Conservation (phyloP, 805 yeast species). For the Nakazawaea holstii region DNA sequence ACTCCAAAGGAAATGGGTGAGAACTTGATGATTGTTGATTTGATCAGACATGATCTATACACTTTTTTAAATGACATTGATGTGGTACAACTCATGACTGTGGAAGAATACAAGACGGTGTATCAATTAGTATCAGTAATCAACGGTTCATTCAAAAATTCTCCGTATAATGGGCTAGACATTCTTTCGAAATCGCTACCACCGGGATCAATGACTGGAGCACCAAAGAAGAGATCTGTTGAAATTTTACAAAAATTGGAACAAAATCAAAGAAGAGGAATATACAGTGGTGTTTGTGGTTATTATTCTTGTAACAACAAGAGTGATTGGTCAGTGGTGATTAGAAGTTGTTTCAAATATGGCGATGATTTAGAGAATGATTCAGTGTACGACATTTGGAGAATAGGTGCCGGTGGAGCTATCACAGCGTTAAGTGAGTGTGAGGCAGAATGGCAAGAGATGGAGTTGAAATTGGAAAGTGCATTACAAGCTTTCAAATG, state of each 20-base stretch:
- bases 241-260: constrained; percentile 68
- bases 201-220: constrained; percentile 99
- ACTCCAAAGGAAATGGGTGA: constrained; percentile 95
- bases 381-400: constrained; percentile 45
- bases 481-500: constrained; percentile 65
- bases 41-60: constrained; percentile 87
- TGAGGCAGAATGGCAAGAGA: constrained; percentile 90
- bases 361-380: constrained; percentile 33
- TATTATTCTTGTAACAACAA: constrained; percentile 86
- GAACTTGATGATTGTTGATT: constrained; percentile 93
- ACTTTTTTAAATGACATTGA: constrained; percentile 58
- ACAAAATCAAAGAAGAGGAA: constrained; percentile 58
- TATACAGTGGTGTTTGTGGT: constrained; percentile 93
- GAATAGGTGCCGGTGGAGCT: constrained; percentile 98
- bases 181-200: constrained; percentile 76
- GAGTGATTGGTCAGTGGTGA: constrained; percentile 95
- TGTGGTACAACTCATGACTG: constrained; percentile 78
- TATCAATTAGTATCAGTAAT: constrained; percentile 90
- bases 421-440: constrained; percentile 80
- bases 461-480: constrained; percentile 74
- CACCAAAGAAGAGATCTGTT: constrained; percentile 92
- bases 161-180: constrained; percentile 64
- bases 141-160: constrained; percentile 45
- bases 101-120: constrained; percentile 89
- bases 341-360: constrained; percentile 75